Conservation (phyloP, 805 yeast genomes). For the Metschnikowia continentalis region DNA sequence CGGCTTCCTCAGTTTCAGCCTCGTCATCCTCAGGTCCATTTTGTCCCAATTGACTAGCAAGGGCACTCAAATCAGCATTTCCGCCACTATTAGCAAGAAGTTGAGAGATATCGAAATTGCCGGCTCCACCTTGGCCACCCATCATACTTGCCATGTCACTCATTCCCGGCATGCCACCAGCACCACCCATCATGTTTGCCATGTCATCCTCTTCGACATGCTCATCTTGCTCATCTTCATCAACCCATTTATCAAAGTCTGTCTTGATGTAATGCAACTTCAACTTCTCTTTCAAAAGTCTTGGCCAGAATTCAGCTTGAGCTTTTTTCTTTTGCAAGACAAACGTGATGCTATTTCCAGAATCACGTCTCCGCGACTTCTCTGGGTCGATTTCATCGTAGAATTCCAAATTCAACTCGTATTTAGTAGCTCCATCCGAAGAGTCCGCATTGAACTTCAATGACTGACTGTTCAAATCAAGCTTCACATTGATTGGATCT, state of each 20-base stretch:
- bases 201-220: conserved; percentile 44
- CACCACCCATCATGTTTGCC: conserved; percentile 23
- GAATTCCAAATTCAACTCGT: conserved; percentile 68
- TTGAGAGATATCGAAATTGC: conserved; percentile 13
- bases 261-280: conserved; percentile 81
- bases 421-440: conserved; percentile 45
- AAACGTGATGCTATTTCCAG: conserved; percentile 60
- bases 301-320: conserved; percentile 87
- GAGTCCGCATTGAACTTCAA: conserved; percentile 51
- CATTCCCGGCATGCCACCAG: conserved; percentile 20
- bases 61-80: conserved; percentile 35
- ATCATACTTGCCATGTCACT: conserved; percentile 23
- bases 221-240: conserved; percentile 94
- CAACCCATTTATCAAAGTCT: conserved; percentile 97
- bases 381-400: conserved; percentile 70
- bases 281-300: conserved; percentile 82
- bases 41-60: conserved; percentile 44
- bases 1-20: conserved; percentile 10
- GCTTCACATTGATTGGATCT: conserved; percentile 60
- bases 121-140: conserved; percentile 26
- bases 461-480: conserved; percentile 54
- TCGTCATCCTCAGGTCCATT: conserved; percentile 20
- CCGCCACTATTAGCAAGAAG: conserved; percentile 27
- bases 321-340: conserved; percentile 65
- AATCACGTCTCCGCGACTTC: conserved; percentile 49